Evolutionary conservation across 345 rosid species (phyloP).

Genomic region (Hibiscus mutabilis): DNA sequence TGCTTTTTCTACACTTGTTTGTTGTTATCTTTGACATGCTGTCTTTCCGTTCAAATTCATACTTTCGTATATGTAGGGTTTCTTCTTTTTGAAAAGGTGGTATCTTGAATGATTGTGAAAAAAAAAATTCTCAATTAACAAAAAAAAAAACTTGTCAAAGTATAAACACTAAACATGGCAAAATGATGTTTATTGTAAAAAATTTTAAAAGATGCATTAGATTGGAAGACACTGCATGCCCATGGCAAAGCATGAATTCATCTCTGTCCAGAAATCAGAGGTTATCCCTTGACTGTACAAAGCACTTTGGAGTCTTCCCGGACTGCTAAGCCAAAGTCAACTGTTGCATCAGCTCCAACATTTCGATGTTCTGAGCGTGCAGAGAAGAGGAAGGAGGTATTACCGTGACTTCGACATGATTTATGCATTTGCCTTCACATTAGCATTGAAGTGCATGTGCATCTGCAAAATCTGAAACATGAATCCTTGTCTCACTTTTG

Average conservation of each 20-base stretch:
- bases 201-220: background rate
- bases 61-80: background rate
- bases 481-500: background rate
- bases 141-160: background rate
- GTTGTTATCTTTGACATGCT: background rate
- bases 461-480: background rate
- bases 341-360: conserved; percentile 55
- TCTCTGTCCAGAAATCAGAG: background rate
- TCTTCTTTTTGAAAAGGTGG: background rate
- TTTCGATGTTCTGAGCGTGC: conserved; percentile 77
- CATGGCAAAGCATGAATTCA: conserved; percentile 5
- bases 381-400: conserved; percentile 82
- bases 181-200: background rate
- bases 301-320: conserved; percentile 55
- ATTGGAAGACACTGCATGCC: conserved; percentile 2
- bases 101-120: background rate
- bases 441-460: background rate
- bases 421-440: background rate
- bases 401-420: background rate
- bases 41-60: background rate
- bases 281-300: conserved; percentile 28
- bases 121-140: background rate
- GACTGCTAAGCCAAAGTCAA: conserved; percentile 34
- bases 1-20: conserved; percentile 1
- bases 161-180: background rate